Evolutionary conservation across 2,329 filamentous ascomycete species (phyloP).

Genomic region (Diaporthe amygdali): DNA sequence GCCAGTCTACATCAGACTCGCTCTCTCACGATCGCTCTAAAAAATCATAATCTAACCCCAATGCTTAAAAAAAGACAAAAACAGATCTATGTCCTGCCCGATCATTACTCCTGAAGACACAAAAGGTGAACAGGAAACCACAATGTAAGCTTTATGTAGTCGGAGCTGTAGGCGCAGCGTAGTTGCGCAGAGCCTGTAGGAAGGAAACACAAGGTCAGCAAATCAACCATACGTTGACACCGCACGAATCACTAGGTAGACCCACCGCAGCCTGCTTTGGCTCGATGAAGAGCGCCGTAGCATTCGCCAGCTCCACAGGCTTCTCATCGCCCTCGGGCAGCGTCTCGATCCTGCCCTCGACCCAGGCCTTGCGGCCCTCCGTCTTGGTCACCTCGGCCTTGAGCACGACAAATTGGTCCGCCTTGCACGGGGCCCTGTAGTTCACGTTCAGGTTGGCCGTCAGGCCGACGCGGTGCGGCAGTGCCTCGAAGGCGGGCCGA

Average conservation of each 20-base stretch:
- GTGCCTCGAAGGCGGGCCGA: slow-evolving; percentile 83
- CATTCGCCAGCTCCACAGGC: slow-evolving; percentile 76
- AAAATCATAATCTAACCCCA: background rate
- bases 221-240: background rate
- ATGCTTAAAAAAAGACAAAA: background rate
- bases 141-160: slow-evolving; percentile 19
- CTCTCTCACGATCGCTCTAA: background rate
- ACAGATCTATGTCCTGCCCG: background rate
- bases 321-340: slow-evolving; percentile 67
- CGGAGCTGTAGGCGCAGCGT: background rate
- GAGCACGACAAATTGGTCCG: slow-evolving; percentile 78
- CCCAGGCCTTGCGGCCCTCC: slow-evolving; percentile 94
- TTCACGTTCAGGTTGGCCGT: slow-evolving; percentile 86
- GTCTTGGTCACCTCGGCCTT: slow-evolving; percentile 81
- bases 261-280: slow-evolving; percentile 80
- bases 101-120: slow-evolving; percentile 5
- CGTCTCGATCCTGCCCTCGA: slow-evolving; percentile 85
- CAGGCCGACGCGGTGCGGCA: slow-evolving; percentile 85
- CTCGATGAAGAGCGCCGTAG: slow-evolving; percentile 86
- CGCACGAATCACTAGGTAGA: slow-evolving; percentile 28
- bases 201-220: background rate
- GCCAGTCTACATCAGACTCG: background rate
- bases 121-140: background rate
- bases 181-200: slow-evolving; percentile 16
- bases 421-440: slow-evolving; percentile 81